phyloP scores from a whole-genome alignment of 2,329 filamentous ascomycete species.

The Hypoxylon sp. region DNA sequence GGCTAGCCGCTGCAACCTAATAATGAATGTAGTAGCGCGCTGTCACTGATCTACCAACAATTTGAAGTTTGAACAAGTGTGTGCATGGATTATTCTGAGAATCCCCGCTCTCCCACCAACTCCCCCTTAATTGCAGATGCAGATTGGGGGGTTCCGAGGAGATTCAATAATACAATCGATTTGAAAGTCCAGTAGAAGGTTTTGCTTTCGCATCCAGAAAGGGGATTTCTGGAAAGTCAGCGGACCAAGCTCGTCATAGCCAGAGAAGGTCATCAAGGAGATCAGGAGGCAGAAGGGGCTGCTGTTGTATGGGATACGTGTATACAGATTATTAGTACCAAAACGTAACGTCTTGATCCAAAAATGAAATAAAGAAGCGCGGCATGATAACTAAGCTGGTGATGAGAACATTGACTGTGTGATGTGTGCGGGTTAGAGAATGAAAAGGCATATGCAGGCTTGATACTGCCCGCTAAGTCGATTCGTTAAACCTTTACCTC shows the following conservation, averaged over 20 bases:
- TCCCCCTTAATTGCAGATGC: conserved; percentile 2
- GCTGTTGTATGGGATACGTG: conserved; percentile 41
- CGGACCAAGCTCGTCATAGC: conserved; percentile 10
- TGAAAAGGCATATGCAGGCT: not conserved
- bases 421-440: not conserved
- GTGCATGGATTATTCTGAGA: conserved; percentile 12
- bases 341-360: conserved; percentile 25
- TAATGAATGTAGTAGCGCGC: conserved; percentile 26
- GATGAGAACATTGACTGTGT: not conserved
- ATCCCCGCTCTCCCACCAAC: conserved; percentile 3
- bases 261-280: conserved; percentile 7
- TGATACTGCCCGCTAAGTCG: not conserved
- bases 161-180: conserved; percentile 12
- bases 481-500: not conserved
- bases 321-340: conserved; percentile 41
- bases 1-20: conserved; percentile 55
- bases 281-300: conserved; percentile 13
- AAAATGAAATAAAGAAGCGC: conserved; percentile 15
- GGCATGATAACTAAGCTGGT: not conserved
- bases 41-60: conserved; percentile 16
- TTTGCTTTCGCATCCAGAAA: conserved; percentile 28
- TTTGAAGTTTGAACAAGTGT: conserved; percentile 25
- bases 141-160: not conserved
- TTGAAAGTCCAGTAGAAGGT: conserved; percentile 12
- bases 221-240: conserved; percentile 28